These are phyloP conservation scores for Elongisporangium senticosum DNA, from an alignment of 352 stramenopile genomes.

Conservation along the genomic window DNA sequence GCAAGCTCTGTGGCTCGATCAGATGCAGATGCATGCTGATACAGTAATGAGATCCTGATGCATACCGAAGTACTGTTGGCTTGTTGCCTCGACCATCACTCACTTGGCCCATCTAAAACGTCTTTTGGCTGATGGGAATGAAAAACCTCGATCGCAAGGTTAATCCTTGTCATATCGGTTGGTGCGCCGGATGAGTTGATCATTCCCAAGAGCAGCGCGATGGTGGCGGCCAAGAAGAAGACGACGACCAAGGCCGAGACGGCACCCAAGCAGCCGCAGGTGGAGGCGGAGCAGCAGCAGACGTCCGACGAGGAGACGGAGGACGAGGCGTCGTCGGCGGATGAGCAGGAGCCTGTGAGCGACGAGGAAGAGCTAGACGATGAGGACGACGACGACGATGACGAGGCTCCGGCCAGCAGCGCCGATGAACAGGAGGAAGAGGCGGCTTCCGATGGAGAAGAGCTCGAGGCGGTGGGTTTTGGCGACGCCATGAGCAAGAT, in stretches of 20 bases:
- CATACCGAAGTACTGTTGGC: no score
- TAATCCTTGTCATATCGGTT: neutral
- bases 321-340: neutral
- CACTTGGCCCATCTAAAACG: no score
- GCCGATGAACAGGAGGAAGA: constrained; percentile 12
- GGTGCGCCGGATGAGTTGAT: neutral
- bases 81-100: neutral
- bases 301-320: neutral
- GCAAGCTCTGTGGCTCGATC: no score
- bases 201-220: neutral
- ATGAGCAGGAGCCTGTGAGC: neutral
- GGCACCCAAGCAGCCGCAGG: neutral
- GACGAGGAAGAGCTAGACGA: constrained; percentile 12
- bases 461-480: constrained; percentile 70
- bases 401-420: constrained; percentile 13
- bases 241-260: neutral
- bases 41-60: no score
- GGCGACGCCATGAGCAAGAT: constrained; percentile 86
- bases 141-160: neutral
- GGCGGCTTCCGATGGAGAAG: constrained; percentile 18
- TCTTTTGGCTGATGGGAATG: neutral
- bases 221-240: constrained; percentile 1
- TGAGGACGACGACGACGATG: constrained; percentile 17
- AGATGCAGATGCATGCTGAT: no score
- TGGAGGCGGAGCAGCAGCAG: neutral